Evolutionary conservation across 2,329 filamentous ascomycete species (phyloP), one percentile per base, ranked within the genome.

Genomic region (Aspergillus sclerotialis): DNA sequence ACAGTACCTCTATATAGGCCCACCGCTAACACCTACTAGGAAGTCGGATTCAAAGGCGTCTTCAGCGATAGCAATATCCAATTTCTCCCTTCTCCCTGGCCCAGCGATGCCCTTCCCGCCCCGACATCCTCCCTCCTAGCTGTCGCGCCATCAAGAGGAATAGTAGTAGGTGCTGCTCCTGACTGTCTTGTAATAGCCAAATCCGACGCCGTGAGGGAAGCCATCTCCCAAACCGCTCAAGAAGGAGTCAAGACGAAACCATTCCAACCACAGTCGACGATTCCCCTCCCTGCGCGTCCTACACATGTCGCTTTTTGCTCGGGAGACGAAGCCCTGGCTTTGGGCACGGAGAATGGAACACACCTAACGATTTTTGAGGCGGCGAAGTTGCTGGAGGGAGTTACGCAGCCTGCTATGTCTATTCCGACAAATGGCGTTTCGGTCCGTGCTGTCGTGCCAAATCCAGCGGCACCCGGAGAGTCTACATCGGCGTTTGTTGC

Each of bases 231-330:
- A 23, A 73, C 77, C 43, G 64, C 72, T 38, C 72, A 68, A 46
- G 52, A 57, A 35, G 79, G 81, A 42, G 73, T 72, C 40, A 78
- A 89, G 43, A 67, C 82, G 35, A 78, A 82, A 42, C 55, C 71
- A 9, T 93, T 93, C 50, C 68, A 78, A 39, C 83, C 89, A 3
- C 78, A 90, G 56, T 68, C 84, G 33, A 82, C 72, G 39, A 73
- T 96, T 5, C 69, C 79, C 2, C 73, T 93, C 50, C 76, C 84
- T 7, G 74, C 79, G 52, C 80, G 83, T 48, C 75, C 94, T 35
- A 93, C 87, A 8, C 92, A 98, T 58, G 71, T 98, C 13, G 80
- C 82, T 11, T 98, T 98, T 58, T 90, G 87, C 1, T 76, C 85
- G n/a, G 85, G 93, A 51, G 93, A 95, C 56, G 78, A 78, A 48